Evolutionary conservation across 768 basidiomycete species (phyloP).

Genomic region (Psilocybe sp.): DNA sequence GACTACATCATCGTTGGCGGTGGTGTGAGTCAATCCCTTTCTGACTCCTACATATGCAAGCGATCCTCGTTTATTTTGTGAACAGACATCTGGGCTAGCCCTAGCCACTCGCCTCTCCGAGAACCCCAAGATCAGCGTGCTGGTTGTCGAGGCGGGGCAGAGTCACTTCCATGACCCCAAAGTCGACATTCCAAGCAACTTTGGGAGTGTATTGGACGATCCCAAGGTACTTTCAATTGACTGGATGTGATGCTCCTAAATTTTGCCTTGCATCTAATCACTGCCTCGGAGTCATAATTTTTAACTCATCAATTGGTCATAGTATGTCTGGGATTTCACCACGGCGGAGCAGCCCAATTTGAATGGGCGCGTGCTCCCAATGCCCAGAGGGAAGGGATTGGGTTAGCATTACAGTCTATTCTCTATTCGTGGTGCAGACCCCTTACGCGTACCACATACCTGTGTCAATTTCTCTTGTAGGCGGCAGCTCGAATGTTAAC

Average conservation of each 20-base stretch:
- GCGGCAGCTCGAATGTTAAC: conserved; percentile 46
- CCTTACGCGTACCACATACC: no score
- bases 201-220: conserved; percentile 23
- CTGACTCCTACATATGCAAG: no score
- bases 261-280: no score
- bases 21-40: conserved; percentile 8
- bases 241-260: no score
- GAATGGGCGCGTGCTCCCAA: conserved; percentile 21
- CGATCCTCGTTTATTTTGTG: no score
- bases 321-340: conserved; percentile 36
- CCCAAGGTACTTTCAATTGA: conserved; percentile 24
- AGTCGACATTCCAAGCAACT: conserved; percentile 31
- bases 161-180: conserved; percentile 30
- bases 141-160: conserved; percentile 36
- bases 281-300: no score
- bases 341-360: conserved; percentile 27
- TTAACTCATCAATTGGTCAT: no score
- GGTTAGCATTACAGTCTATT: conserved; percentile 15
- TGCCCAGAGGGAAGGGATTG: conserved; percentile 30
- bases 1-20: conserved; percentile 18
- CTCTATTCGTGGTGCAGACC: no score
- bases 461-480: conserved; percentile 16
- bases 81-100: conserved; percentile 17
- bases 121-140: conserved; percentile 24
- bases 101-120: conserved; percentile 33